phyloP scores from a whole-genome alignment of 345 rosid genomes.

The Populus euphratica region DNA sequence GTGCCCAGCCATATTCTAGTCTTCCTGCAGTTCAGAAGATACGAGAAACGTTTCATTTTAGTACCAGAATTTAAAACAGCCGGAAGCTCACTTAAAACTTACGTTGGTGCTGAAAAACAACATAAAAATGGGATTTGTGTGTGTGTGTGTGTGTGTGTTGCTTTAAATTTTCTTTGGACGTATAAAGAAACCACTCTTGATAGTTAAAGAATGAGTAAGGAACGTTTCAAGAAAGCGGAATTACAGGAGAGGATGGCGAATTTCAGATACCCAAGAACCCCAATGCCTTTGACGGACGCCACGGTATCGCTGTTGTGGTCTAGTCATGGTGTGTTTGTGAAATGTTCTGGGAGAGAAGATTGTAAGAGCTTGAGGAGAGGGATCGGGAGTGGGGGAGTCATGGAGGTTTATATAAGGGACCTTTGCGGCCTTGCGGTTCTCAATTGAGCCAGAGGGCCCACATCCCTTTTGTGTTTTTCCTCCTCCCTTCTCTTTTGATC shows the following conservation, averaged over 20 bases:
- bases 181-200: neutral
- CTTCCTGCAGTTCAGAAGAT: slow-evolving; percentile 19
- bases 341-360: slow-evolving; percentile 20
- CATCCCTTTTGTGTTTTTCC: neutral
- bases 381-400: neutral
- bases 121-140: neutral
- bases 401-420: slow-evolving; percentile 25
- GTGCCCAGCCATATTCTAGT: slow-evolving; percentile 38
- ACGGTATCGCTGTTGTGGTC: slow-evolving; percentile 25
- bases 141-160: too few species aligned
- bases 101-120: neutral
- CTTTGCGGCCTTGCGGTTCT: slow-evolving; percentile 35
- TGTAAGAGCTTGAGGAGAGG: neutral
- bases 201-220: neutral
- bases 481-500: neutral
- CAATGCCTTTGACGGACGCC: slow-evolving; percentile 35
- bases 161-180: neutral
- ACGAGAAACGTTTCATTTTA: neutral
- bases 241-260: slow-evolving; percentile 32
- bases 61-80: neutral
- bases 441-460: slow-evolving; percentile 23
- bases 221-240: neutral
- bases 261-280: slow-evolving; percentile 35
- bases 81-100: too few species aligned
- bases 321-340: slow-evolving; percentile 27